Evolutionary conservation across 306 rosid genomes (phyloP), one percentile per base, ranked within the genome.

Genomic region (Alnus rubra): DNA sequence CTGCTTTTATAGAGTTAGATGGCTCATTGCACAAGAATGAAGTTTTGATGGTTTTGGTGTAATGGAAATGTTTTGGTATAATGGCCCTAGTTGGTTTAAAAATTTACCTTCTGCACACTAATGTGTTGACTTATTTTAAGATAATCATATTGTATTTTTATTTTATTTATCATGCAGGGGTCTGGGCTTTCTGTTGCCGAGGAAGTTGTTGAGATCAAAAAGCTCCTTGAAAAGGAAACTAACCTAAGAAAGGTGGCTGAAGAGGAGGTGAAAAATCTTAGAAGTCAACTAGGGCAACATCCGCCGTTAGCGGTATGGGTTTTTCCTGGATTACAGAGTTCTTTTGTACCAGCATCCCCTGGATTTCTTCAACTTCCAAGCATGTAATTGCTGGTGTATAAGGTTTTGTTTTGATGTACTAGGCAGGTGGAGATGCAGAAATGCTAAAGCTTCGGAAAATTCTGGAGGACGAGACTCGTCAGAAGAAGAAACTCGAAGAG

Each of bases 401-500:
- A 48, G 81, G 79, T 74, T 3, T 79, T 84, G 39, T 79, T 76
- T 65, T 80, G 82, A 73, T 85, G 74, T 79, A 59, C 59, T 79
- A 95, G 99, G 93, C 69, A 72, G 97, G 92, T 80, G 97, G 88
- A 74, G 87, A 84, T 83, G 47, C 55, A 28, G 96, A 96, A 75
- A 69, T 81, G 80, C 59, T 82, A 63, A 91, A 87, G 87, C 91
- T 93, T 68, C 84, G 67, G 72, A 90, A 84, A 76, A 80, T 84
- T 67, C 71, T 88, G 63, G 97, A 91, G 82, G 99, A 93, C 51
- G 98, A 93, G 86, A 83, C 89, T 81, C 85, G 60, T 78, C 89
- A 90, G 82, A 93, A 90, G 80, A 91, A 75, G 84, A 91, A 89
- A 80, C 94, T 89, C 76, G 99, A 91, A 88, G 98, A 96, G 86